Percentiles rank a stretch among this genome's conserved stretches.
Conservation (phyloP, 1,284 basidiomycete species). For the Amylostereum chailletii region DNA sequence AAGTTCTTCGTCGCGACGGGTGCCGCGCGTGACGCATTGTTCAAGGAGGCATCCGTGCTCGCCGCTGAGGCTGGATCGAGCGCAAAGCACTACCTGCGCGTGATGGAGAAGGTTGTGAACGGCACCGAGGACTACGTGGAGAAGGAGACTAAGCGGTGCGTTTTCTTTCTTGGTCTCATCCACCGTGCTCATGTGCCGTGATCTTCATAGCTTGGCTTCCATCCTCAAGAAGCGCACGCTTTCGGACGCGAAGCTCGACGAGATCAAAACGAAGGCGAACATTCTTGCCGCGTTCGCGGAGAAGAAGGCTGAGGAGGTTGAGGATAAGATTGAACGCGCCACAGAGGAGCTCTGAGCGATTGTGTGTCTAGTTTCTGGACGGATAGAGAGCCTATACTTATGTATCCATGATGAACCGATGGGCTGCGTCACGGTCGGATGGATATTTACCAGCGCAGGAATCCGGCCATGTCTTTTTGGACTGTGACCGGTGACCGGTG, state of each 20-base stretch:
- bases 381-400: too few species aligned
- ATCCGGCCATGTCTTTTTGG: too few species aligned
- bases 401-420: too few species aligned
- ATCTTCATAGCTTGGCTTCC: slow-evolving; percentile 41
- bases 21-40: slow-evolving; percentile 49
- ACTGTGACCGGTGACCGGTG: too few species aligned
- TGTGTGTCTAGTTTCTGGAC: too few species aligned
- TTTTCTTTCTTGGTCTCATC: slow-evolving; percentile 2
- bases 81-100: slow-evolving; percentile 80
- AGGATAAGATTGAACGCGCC: slow-evolving; percentile 29
- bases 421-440: too few species aligned
- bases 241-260: slow-evolving; percentile 77
- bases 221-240: slow-evolving; percentile 73
- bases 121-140: slow-evolving; percentile 72
- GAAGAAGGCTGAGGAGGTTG: slow-evolving; percentile 36
- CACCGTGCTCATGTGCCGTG: background rate
- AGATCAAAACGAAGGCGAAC: slow-evolving; percentile 90
- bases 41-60: slow-evolving; percentile 50
- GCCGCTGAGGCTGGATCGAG: slow-evolving; percentile 37
- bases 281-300: slow-evolving; percentile 69
- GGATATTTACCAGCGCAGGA: too few species aligned
- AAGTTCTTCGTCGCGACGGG: slow-evolving; percentile 66
- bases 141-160: slow-evolving; percentile 83
- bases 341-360: slow-evolving; percentile 14
- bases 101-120: slow-evolving; percentile 84